These are phyloP conservation scores for Gautieria morchelliformis DNA, from an alignment of 768 basidiomycete genomes.

Conservation along the genomic window DNA sequence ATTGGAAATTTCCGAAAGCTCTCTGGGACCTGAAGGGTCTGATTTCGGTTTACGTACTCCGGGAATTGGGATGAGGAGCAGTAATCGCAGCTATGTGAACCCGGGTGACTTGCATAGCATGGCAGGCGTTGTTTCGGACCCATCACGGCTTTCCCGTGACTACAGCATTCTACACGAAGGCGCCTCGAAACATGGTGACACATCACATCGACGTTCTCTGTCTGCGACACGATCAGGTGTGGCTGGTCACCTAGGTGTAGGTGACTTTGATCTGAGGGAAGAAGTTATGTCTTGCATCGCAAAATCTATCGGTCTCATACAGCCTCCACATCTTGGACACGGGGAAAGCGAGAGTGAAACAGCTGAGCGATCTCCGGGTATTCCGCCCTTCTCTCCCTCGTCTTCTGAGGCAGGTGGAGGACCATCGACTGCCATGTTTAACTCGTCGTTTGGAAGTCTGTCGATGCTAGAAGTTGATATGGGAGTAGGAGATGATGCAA, in stretches of 20 bases:
- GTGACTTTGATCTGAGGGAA: conserved; percentile 89
- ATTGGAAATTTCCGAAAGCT: neutral
- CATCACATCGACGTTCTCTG: neutral
- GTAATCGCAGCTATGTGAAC: neutral
- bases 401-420: conserved; percentile 28
- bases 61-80: neutral
- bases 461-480: conserved; percentile 47
- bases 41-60: neutral
- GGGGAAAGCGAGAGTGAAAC: conserved; percentile 6
- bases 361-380: conserved; percentile 51
- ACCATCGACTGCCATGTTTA: conserved; percentile 30
- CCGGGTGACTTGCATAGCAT: conserved; percentile 1
- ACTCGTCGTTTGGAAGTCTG: conserved; percentile 63
- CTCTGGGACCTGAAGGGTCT: neutral
- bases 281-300: conserved; percentile 98
- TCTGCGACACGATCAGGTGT: neutral
- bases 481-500: conserved; percentile 42
- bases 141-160: neutral
- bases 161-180: neutral
- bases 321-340: conserved; percentile 43
- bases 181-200: neutral
- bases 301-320: conserved; percentile 89
- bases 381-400: conserved; percentile 28
- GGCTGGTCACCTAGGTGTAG: conserved; percentile 16
- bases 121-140: neutral